Conservation (phyloP, 768 basidiomycete genomes). For the Kockovaella imperatae region DNA sequence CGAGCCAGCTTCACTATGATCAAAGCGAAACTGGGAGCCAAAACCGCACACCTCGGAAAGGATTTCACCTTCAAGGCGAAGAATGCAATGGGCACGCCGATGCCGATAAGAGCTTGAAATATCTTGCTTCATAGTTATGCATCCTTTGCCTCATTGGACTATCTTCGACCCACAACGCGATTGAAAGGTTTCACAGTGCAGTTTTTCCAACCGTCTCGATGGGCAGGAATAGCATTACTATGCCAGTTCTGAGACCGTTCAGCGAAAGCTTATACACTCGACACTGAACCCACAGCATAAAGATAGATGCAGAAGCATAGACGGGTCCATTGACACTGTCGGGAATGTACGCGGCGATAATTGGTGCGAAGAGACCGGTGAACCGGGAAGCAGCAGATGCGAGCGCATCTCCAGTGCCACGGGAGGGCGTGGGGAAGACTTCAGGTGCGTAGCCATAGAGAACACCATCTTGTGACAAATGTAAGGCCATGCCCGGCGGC, state of each 20-base stretch:
- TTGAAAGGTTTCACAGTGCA: slow-evolving; percentile 3
- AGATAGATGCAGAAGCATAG: slow-evolving; percentile 8
- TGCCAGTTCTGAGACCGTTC: not conserved
- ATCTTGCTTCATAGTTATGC: too few species aligned
- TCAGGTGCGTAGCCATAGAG: slow-evolving; percentile 56
- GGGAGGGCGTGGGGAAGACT: slow-evolving; percentile 54
- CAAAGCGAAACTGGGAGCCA: slow-evolving; percentile 21
- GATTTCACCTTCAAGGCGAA: slow-evolving; percentile 25
- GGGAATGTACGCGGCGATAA: slow-evolving; percentile 56
- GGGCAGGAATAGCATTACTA: slow-evolving; percentile 9
- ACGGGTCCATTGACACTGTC: slow-evolving; percentile 8
- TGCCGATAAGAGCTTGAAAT: too few species aligned
- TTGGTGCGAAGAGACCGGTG: slow-evolving; percentile 61
- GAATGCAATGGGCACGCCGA: too few species aligned
- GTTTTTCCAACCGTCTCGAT: slow-evolving; percentile 9
- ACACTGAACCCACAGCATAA: slow-evolving; percentile 1
- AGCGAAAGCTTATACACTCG: not conserved
- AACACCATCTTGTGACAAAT: slow-evolving; percentile 45
- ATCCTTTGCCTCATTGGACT: too few species aligned
- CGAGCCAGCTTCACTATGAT: slow-evolving; percentile 20
- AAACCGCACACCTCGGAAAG: slow-evolving; percentile 39
- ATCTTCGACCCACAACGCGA: too few species aligned
- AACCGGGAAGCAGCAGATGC: slow-evolving; percentile 53
- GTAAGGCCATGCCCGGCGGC: too few species aligned
- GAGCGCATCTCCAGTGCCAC: slow-evolving; percentile 54